Evolutionary conservation across 2,329 filamentous ascomycete genomes (phyloP), one percentile per base, ranked within the genome.

Genomic region (Ophiostoma sp.): DNA sequence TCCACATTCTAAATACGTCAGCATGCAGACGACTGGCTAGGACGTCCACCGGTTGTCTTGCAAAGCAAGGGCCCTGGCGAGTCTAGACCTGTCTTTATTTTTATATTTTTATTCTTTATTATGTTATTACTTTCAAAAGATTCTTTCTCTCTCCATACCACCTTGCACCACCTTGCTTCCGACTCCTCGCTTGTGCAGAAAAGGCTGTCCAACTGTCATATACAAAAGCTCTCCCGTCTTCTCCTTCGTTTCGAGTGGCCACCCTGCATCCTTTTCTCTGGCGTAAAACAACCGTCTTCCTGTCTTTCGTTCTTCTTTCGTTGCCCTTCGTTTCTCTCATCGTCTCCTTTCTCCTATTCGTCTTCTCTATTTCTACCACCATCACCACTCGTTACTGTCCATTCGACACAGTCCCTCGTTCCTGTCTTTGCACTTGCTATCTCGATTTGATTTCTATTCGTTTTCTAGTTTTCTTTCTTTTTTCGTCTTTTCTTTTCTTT

Each of bases 221-320:
- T 60, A 60, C 55, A 38, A 38, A 40, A 38, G 11, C 55, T 14
- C 1, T 27, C 16, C 55, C 55, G 55, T 60, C 55, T 14, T 14
- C 27, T 27, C 55, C 55, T 38, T 36, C 27, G 52, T 66, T 66
- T 66, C 42, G 41, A 62, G 41, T 62, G 8, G 36, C 27, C 4
- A 5, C n/a, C 7, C 52, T 60, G 55, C 55, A 60, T 60, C 27
- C 27, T 38, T 60, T 60, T 38, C 55, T 60, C 16, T 60, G 38
- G 41, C 14, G 14, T 16, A 44, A n/a, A 52, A 27, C 27, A 27
- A 27, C 27, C 27, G 27, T 27, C 27, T 27, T 27, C 27, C 27
- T 27, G 60, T 41, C 52, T 64, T 45, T 66, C 63, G 11, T 60
- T 60, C 55, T 60, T 27, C 38, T 27, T 45, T 71, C 67, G 73